phyloP scores from a whole-genome alignment of 306 rosid genomes.

The Pyrus pyrifolia region DNA sequence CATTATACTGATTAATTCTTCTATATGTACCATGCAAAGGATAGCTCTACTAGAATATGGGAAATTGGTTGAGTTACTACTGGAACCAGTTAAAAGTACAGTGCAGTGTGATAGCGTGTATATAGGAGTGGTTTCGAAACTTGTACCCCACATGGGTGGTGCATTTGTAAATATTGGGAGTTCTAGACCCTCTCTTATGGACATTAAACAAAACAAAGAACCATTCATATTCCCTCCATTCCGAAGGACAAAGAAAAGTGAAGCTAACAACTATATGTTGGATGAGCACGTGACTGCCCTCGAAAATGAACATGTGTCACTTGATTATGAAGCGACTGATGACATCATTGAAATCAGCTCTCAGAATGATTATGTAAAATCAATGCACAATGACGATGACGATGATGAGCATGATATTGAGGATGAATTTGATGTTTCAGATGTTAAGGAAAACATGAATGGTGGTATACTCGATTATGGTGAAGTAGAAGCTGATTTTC shows the following conservation, averaged over 20 bases:
- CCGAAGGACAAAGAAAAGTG: conserved; percentile 43
- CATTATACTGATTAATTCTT: conserved; percentile 71
- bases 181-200: conserved; percentile 80
- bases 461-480: conserved; percentile 50
- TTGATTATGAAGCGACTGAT: conserved; percentile 27
- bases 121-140: conserved; percentile 75
- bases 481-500: conserved; percentile 58
- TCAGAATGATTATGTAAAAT: conserved; percentile 36
- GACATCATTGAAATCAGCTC: conserved; percentile 35
- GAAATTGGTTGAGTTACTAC: conserved; percentile 72
- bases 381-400: conserved; percentile 44
- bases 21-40: conserved; percentile 97
- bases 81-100: conserved; percentile 90
- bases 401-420: conserved; percentile 66
- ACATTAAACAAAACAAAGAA: conserved; percentile 64
- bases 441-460: conserved; percentile 47
- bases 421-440: conserved; percentile 63
- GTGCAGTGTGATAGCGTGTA: conserved; percentile 94
- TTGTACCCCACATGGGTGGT: conserved; percentile 94
- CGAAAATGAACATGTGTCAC: conserved; percentile 28
- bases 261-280: conserved; percentile 21
- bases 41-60: conserved; percentile 88
- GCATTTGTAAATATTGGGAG: conserved; percentile 87
- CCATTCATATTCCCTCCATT: conserved; percentile 95
- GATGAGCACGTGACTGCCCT: conserved; percentile 21